Conservation (phyloP, 108 stramenopile species). For the Pseudonitzschia pungens region DNA sequence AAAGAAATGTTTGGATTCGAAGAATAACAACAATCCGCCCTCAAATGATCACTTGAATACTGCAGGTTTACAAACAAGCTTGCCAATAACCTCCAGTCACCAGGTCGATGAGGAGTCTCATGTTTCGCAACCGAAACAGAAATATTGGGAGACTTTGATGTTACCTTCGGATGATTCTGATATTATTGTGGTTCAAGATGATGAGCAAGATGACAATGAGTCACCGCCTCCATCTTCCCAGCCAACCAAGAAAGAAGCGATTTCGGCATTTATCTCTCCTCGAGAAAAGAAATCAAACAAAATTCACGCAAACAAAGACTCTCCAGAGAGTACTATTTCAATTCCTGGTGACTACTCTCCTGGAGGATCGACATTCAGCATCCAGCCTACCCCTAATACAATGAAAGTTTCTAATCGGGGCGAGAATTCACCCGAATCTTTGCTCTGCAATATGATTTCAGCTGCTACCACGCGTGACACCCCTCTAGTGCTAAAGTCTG, state of each 20-base stretch:
- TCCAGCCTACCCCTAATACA: neutral
- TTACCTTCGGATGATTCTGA: neutral
- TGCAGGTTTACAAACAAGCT: neutral
- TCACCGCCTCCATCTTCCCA: neutral
- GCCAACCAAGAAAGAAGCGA: neutral
- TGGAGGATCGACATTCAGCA: neutral
- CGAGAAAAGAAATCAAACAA: neutral
- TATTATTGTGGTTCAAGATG: neutral
- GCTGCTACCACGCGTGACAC: neutral
- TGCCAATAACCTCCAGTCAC: neutral
- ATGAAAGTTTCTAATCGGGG: neutral
- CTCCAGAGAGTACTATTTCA: neutral
- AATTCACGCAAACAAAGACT: neutral
- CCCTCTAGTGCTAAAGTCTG: neutral
- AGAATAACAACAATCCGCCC: neutral
- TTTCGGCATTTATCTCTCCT: neutral
- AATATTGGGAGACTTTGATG: slow-evolving; percentile 17
- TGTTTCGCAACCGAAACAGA: neutral
- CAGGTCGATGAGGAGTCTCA: neutral
- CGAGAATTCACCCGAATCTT: neutral
- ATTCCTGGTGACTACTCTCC: slow-evolving; percentile 11
- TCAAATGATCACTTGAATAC: neutral
- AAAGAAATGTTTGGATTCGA: neutral
- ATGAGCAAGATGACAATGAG: neutral
- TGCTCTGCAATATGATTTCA: slow-evolving; percentile 10